Conservation (phyloP, 2,329 filamentous ascomycete genomes). For the Penicillium griseofulvum region DNA sequence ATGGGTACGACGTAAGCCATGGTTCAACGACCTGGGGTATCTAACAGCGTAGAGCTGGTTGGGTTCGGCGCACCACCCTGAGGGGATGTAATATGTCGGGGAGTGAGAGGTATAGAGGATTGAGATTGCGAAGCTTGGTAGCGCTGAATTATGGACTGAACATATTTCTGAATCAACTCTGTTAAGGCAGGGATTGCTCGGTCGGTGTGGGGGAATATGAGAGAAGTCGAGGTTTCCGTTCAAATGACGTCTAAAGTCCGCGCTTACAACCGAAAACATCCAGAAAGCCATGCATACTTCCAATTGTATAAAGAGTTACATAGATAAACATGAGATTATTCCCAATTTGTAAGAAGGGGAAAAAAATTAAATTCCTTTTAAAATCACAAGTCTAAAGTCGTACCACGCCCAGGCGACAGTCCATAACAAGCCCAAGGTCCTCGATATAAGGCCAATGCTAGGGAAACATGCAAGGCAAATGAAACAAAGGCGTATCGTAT, state of each 20-base stretch:
- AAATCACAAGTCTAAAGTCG: constrained; percentile 15
- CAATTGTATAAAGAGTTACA: not conserved
- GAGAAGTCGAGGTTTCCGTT: constrained; percentile 3
- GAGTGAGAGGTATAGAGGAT: not conserved
- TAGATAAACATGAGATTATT: not conserved
- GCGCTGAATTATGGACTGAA: not conserved
- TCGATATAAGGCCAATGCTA: constrained; percentile 6
- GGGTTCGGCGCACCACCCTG: constrained; percentile 9
- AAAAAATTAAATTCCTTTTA: constrained; percentile 9
- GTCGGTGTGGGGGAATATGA: not conserved
- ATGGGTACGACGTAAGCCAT: constrained; percentile 98
- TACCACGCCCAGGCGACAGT: not conserved
- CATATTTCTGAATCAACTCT: not conserved
- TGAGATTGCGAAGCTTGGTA: not conserved
- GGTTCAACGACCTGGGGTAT: not conserved
- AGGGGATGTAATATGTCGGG: not conserved
- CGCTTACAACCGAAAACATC: constrained; percentile 19
- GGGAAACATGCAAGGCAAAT: constrained; percentile 11
- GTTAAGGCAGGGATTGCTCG: not conserved
- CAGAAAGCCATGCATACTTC: not conserved
- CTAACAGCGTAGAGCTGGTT: constrained; percentile 8
- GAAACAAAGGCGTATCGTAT: constrained; percentile 6
- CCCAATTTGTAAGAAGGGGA: not conserved
- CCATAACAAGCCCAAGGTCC: not conserved
- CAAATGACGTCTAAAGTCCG: constrained; percentile 8